Evolutionary conservation across 2,329 filamentous ascomycete species (phyloP), one percentile per base, ranked within the genome.

Genomic region (Rachicladosporium sp.): DNA sequence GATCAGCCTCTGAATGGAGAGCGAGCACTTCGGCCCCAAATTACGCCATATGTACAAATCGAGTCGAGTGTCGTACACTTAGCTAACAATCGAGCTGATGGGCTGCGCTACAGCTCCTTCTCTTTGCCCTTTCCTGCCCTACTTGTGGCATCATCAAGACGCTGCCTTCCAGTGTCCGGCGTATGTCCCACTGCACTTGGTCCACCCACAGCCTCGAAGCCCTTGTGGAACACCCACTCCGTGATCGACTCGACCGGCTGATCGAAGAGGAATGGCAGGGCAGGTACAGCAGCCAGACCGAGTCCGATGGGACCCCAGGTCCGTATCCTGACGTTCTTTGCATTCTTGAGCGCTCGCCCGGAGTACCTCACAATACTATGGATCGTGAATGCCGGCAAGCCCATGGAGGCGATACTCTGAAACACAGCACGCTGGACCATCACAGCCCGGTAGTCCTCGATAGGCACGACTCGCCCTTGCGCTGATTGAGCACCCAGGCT

Each of bases 401-500:
- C 91, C 91, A 98, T 98, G 54, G 78, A 85, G 0, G 91, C 91
- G 35, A 98, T 46, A 48, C 77, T 78, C 65, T 98, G 91, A 64
- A 98, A 98, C 13, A 95, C 72, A 2, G 78, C 88, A 47, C 91
- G 70, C 66, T 98, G 85, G 15, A 79, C 80, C 82, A 95, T 93
- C 4, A 98, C 85, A 10, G 84, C 80, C 33, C 87, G 70, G 56
- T 83, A 98, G 58, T 98, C 89, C 52, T 98, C 87, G 29, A 94
- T 72, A 4, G 87, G 78, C 4, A 84, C 66, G 21, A 84, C 70
- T 29, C 59, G 63, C 1, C 65, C 65, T 1, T 69, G 65, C 9
- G 10, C 51, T 31, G 59, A 57, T 4, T 37, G 31, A n/a, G 11
- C 35, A 1, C 21, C 39, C 6, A 41, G 23, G 15, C 38, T 46